A percentile compares a stretch with the other conserved stretches of the same genome.
Conservation (phyloP, 352 stramenopile genomes). For the Blastocystis sp. region DNA sequence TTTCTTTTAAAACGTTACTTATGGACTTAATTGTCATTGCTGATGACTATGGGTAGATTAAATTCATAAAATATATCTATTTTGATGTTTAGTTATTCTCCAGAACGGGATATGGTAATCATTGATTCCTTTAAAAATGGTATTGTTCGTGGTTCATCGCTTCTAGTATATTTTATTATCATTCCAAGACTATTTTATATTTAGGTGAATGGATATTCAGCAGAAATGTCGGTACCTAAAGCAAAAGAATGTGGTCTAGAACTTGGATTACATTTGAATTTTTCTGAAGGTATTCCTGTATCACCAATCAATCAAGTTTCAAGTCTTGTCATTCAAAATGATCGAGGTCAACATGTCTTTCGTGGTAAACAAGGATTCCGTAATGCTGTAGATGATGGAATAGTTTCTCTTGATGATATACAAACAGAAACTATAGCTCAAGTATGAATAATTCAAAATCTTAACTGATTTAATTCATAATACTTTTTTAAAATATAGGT, state of each 20-base stretch:
- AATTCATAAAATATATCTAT: too few species aligned
- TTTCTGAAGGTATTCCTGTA: slow-evolving; percentile 26
- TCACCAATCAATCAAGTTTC: not conserved
- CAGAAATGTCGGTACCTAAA: slow-evolving; percentile 8
- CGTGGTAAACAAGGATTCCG: slow-evolving; percentile 34
- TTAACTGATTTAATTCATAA: too few species aligned
- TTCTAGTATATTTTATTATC: slow-evolving; percentile 7
- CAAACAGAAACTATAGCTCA: slow-evolving; percentile 5
- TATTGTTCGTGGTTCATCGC: slow-evolving; percentile 22
- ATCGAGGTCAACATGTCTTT: slow-evolving; percentile 11
- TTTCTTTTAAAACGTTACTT: too few species aligned
- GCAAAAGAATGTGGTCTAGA: slow-evolving; percentile 12
- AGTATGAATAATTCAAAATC: not conserved
- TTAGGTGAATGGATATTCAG: slow-evolving; percentile 31
- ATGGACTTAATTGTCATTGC: too few species aligned
- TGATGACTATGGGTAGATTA: too few species aligned
- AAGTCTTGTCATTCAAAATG: not conserved
- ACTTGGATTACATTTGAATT: slow-evolving; percentile 28
- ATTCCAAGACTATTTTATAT: not conserved
- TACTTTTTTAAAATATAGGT: slow-evolving; percentile 11
- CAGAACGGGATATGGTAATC: slow-evolving; percentile 12
- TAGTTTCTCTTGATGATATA: not conserved
- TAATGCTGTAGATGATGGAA: not conserved
- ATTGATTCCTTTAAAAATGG: slow-evolving; percentile 21
- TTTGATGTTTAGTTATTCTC: slow-evolving; percentile 37